Percentiles rank a stretch among this genome's conserved stretches.
Conservation (phyloP, 2,329 filamentous ascomycete species). For the Sarocladium strictum region DNA sequence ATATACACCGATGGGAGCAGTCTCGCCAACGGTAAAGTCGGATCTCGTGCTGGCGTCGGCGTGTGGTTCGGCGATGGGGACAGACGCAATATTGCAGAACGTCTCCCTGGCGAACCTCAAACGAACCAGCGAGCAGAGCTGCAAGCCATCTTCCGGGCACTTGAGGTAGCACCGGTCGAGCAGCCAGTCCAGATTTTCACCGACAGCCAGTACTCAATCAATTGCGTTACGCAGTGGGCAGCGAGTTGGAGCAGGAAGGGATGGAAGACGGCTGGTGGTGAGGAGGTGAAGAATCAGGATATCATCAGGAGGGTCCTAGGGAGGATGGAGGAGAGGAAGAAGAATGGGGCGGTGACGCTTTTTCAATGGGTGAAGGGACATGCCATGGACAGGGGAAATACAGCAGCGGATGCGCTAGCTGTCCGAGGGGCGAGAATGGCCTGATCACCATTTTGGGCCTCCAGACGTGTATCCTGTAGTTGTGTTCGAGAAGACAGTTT, state of each 20-base stretch:
- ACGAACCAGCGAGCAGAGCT: slow-evolving; percentile 97
- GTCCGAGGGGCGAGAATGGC: slow-evolving; percentile 38
- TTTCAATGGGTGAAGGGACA: slow-evolving; percentile 94
- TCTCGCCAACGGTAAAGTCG: slow-evolving; percentile 48
- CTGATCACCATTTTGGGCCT: too few species aligned
- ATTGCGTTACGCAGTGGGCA: slow-evolving; percentile 83
- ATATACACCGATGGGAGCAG: slow-evolving; percentile 62
- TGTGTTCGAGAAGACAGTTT: too few species aligned
- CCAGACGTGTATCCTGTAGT: too few species aligned
- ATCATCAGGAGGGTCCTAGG: slow-evolving; percentile 67
- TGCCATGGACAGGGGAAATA: slow-evolving; percentile 64
- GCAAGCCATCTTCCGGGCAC: slow-evolving; percentile 76
- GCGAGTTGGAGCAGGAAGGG: slow-evolving; percentile 65
- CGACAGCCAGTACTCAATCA: slow-evolving; percentile 89
- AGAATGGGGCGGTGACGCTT: slow-evolving; percentile 53
- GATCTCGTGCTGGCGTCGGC: slow-evolving; percentile 54
- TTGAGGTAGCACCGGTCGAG: slow-evolving; percentile 66
- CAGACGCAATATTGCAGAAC: slow-evolving; percentile 64
- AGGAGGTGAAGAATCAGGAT: slow-evolving; percentile 80
- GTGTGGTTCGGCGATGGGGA: slow-evolving; percentile 57
- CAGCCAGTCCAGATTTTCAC: slow-evolving; percentile 71
- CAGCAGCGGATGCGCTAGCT: slow-evolving; percentile 73
- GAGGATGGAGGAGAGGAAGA: slow-evolving; percentile 64
- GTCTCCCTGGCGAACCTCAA: slow-evolving; percentile 65
- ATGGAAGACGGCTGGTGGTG: slow-evolving; percentile 69